Base-by-base conservation (phyloP, 2,329 filamentous ascomycete species). In the Fusarium mangiferae region DNA sequence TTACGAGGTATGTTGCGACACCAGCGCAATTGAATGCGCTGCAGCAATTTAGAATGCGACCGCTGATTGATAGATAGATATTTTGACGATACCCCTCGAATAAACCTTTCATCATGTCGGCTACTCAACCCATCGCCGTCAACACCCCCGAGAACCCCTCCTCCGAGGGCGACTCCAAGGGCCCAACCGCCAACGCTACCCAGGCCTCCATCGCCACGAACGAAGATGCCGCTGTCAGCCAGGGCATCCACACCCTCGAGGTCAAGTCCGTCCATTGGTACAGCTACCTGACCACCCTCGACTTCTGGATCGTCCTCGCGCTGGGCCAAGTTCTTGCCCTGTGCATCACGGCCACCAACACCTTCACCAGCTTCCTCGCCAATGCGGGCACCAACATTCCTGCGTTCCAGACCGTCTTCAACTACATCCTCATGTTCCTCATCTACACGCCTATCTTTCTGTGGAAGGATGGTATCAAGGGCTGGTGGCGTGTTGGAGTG, bases 371-470 rank as follows among this genome's bases (percentile, higher is more conserved):
- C 33, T 90, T 98, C 62, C 90, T 99, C 36, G 87, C 87, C 65
- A 78, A 81, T 15, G 82, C 84, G 10, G 89, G 91, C 56, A 95
- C 93, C 75, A 94, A 90, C 70, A 97, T 98, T 76, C 96, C 96
- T 13, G 94, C 96, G 62, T 98, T 98, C 86, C 96, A 99, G 85
- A 94, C 94, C 36, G 90, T 98, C 78, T 97, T 98, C 88, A 98
- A 96, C 84, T 99, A 99, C 84, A 88, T 95, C 48, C 84, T 98
- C 56, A 89, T 99, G 73, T 92, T 92, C 70, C 63, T 94, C 66
- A 90, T 98, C 80, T 99, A 97, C 86, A 93, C 94, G 30, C 87
- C 90, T 44, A 90, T 93, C 79, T 95, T 94, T 20, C 84, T 98
- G 39, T 93, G 94, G 85, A 88, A 89, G 75, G 94, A 97, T 80